These are phyloP conservation scores for Tetrahymena elliotti DNA, from an alignment of 73 alveolate species.

Conservation along the genomic window DNA sequence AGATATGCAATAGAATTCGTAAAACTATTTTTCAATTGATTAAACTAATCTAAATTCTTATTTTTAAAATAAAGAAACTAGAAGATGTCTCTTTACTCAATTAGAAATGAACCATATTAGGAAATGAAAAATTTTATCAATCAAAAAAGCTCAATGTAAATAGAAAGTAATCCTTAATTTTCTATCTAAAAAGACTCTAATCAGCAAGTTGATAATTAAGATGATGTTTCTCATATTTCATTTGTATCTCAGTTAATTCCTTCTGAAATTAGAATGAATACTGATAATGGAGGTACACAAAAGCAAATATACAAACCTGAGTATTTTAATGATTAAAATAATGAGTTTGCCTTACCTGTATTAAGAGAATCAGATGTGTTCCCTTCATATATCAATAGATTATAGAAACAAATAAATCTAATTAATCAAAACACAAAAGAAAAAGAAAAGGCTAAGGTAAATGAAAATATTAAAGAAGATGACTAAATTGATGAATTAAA, in stretches of 20 bases:
- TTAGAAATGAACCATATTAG: background rate
- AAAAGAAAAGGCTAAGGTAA: background rate
- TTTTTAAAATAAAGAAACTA: background rate
- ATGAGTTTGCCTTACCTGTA: background rate
- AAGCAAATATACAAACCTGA: background rate
- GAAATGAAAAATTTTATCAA: background rate
- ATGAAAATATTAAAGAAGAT: background rate
- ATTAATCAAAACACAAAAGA: too few relatives aligned
- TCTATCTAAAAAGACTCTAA: background rate
- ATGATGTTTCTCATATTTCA: background rate
- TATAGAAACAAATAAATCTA: too few relatives aligned
- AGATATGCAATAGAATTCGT: background rate
- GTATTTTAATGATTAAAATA: background rate
- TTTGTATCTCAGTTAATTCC: background rate
- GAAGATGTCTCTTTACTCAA: background rate
- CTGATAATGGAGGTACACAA: background rate
- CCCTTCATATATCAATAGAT: background rate
- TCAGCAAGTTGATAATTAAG: background rate
- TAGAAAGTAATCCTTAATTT: too few relatives aligned
- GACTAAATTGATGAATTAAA: background rate
- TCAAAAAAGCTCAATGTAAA: background rate
- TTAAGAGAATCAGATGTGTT: background rate
- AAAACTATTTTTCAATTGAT: too few relatives aligned
- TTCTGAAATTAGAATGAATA: background rate
- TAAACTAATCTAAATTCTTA: too few relatives aligned